Evolutionary conservation across 305 asterid species (phyloP).

Genomic region (Fraxinus dipetala): DNA sequence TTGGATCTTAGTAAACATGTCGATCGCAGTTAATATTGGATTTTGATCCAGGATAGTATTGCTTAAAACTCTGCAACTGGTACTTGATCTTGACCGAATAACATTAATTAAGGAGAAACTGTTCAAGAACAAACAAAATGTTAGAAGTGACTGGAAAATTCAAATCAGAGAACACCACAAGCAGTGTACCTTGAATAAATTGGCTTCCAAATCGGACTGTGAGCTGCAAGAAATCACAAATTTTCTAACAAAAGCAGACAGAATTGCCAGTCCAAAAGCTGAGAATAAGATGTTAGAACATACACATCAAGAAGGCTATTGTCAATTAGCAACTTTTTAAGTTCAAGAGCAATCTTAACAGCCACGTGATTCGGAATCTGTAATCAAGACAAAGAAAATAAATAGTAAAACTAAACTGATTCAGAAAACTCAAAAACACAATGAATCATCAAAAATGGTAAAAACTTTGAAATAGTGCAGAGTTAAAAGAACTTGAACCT

Average conservation of each 20-base stretch:
- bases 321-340: constrained; percentile 88
- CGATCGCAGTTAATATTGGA: background rate
- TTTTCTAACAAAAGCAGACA: constrained; percentile 3
- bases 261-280: constrained; percentile 15
- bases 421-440: background rate
- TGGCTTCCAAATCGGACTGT: constrained; percentile 81
- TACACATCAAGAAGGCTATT: constrained; percentile 99
- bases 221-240: constrained; percentile 53
- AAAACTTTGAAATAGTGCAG: background rate
- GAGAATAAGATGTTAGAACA: constrained; percentile 27
- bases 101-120: background rate
- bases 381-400: constrained; percentile 20
- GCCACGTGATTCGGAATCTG: constrained; percentile 99
- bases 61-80: constrained; percentile 6
- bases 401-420: constrained; percentile 14
- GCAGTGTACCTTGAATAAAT: constrained; percentile 62
- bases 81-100: background rate
- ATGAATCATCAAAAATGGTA: background rate
- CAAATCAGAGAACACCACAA: constrained; percentile 17
- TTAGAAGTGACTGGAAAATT: background rate
- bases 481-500: constrained; percentile 33
- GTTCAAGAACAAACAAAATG: background rate
- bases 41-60: constrained; percentile 7
- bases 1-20: constrained; percentile 1
- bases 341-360: constrained; percentile 88